Percentiles rank a stretch among this genome's conserved stretches.
Evolutionary conservation across 2,329 filamentous ascomycete species (phyloP).

Genomic region (Calcarisporium arbuscula): DNA sequence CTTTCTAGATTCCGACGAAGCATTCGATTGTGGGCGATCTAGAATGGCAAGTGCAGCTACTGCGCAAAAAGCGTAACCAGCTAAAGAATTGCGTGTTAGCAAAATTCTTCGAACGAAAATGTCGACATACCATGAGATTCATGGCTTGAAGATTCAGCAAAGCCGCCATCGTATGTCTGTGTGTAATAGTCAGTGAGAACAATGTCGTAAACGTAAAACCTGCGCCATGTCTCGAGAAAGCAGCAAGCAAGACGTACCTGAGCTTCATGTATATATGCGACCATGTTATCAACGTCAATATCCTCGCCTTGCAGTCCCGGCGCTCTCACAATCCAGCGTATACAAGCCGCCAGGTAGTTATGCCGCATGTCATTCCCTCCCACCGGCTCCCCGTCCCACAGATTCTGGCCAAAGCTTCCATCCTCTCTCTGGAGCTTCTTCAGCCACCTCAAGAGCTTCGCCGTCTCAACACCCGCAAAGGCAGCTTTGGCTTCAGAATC

Average conservation of each 20-base stretch:
- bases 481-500: constrained; percentile 33
- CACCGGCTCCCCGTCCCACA: constrained; percentile 54
- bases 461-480: constrained; percentile 60
- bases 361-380: constrained; percentile 83
- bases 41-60: constrained; percentile 72
- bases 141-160: constrained; percentile 69
- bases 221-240: too few species aligned
- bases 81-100: constrained; percentile 33
- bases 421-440: constrained; percentile 68
- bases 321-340: constrained; percentile 76
- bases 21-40: constrained; percentile 45
- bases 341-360: constrained; percentile 75
- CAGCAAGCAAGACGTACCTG: constrained; percentile 40
- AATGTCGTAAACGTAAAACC: neutral
- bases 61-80: constrained; percentile 87
- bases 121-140: constrained; percentile 70
- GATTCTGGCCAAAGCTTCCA: constrained; percentile 85
- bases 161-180: constrained; percentile 78
- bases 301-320: constrained; percentile 52
- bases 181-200: neutral
- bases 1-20: neutral
- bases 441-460: constrained; percentile 67
- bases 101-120: neutral
- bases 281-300: constrained; percentile 65
- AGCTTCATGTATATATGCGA: constrained; percentile 63